These are phyloP conservation scores for Fimicolochytrium jonesii DNA, from an alignment of 192 early-diverging fungal genomes.

Conservation along the genomic window DNA sequence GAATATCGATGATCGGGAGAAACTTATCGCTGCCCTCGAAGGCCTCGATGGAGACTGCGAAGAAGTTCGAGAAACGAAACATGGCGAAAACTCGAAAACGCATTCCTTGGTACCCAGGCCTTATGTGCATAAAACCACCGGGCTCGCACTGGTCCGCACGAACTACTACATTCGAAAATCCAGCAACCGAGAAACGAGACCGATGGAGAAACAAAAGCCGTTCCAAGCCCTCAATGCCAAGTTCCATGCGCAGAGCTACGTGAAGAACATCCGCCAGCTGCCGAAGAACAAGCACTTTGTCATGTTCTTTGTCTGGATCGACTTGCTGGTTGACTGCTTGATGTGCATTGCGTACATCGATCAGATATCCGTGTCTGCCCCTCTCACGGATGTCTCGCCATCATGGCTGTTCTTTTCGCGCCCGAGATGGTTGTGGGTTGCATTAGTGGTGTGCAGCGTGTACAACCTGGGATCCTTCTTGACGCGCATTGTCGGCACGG, in stretches of 20 bases:
- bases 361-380: neutral
- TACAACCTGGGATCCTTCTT: slow-evolving; percentile 1
- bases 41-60: neutral
- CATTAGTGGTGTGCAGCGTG: neutral
- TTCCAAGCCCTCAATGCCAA: slow-evolving; percentile 2
- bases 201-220: neutral
- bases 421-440: neutral
- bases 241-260: neutral
- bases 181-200: neutral
- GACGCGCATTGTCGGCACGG: neutral
- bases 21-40: neutral
- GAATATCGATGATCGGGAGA: too few species aligned
- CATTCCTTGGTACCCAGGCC: neutral
- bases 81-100: neutral
- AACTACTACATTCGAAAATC: slow-evolving; percentile 4
- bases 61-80: neutral
- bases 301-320: slow-evolving; percentile 4
- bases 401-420: slow-evolving; percentile 9
- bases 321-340: neutral
- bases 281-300: neutral
- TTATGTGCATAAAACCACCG: neutral
- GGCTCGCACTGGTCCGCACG: slow-evolving; percentile 3
- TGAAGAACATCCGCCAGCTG: neutral
- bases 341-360: neutral
- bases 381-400: neutral